Percentiles rank a stretch among this genome's conserved stretches.
These are phyloP conservation scores for Suillus luteus DNA, from an alignment of 768 basidiomycete genomes.

Conservation along the genomic window DNA sequence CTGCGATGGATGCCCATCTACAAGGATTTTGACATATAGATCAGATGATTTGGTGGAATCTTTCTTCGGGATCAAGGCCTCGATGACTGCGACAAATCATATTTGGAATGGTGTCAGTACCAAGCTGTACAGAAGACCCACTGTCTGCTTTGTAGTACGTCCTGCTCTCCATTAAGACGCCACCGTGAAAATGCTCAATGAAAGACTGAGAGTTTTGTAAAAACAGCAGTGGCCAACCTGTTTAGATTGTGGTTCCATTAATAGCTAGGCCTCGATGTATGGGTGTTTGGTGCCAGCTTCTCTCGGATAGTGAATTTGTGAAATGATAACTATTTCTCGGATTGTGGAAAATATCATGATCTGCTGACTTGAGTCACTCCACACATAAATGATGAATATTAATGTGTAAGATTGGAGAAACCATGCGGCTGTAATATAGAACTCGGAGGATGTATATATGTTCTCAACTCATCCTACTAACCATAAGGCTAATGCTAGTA, in stretches of 20 bases:
- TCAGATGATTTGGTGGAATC: not conserved
- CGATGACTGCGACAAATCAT: not conserved
- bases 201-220: not conserved
- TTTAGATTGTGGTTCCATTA: not conserved
- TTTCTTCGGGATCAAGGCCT: slow-evolving; percentile 8
- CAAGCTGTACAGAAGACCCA: not conserved
- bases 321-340: not conserved
- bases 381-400: too few relatives aligned
- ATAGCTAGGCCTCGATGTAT: not conserved
- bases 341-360: not conserved
- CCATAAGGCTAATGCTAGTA: not conserved
- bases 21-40: slow-evolving; percentile 3
- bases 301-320: not conserved
- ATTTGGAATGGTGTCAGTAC: too few relatives aligned
- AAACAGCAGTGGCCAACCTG: not conserved
- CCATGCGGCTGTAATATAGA: not conserved
- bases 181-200: not conserved
- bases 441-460: not conserved
- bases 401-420: not conserved
- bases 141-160: slow-evolving; percentile 6
- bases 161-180: not conserved
- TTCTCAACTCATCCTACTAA: not conserved
- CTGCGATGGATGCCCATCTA: not conserved
- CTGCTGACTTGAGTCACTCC: not conserved
- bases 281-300: not conserved